These are phyloP conservation scores for Erucastrum elatum DNA, from an alignment of 345 rosid genomes.

Conservation along the genomic window DNA sequence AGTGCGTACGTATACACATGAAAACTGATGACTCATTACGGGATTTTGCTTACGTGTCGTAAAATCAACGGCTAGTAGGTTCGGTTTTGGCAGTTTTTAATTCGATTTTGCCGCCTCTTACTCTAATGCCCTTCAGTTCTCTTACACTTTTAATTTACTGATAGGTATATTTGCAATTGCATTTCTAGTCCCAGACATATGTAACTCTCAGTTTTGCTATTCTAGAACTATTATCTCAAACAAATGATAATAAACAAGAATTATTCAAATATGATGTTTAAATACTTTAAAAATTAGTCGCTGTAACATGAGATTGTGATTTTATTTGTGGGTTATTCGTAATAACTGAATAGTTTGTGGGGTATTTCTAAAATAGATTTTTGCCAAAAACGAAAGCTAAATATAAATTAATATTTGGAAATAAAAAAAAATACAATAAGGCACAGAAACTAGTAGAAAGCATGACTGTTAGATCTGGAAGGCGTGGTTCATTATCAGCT, in stretches of 20 bases:
- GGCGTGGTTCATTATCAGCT: background rate
- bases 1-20: conserved; percentile 4
- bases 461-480: conserved; percentile 25
- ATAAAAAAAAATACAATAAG: background rate
- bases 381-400: background rate
- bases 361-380: background rate
- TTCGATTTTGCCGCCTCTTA: conserved; percentile 33
- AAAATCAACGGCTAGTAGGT: conserved; percentile 27
- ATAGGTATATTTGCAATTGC: background rate
- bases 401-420: background rate
- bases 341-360: background rate
- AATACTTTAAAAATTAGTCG: background rate
- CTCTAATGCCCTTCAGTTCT: background rate
- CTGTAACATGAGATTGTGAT: background rate
- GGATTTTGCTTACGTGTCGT: conserved; percentile 29
- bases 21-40: conserved; percentile 38
- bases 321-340: background rate
- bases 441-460: conserved; percentile 6
- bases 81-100: conserved; percentile 38
- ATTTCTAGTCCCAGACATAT: background rate
- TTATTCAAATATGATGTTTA: background rate
- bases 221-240: background rate
- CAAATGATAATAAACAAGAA: background rate
- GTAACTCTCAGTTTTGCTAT: background rate
- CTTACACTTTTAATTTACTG: background rate